Evolutionary conservation across 2,329 filamentous ascomycete species (phyloP).

Genomic region (Alternaria consortialis): DNA sequence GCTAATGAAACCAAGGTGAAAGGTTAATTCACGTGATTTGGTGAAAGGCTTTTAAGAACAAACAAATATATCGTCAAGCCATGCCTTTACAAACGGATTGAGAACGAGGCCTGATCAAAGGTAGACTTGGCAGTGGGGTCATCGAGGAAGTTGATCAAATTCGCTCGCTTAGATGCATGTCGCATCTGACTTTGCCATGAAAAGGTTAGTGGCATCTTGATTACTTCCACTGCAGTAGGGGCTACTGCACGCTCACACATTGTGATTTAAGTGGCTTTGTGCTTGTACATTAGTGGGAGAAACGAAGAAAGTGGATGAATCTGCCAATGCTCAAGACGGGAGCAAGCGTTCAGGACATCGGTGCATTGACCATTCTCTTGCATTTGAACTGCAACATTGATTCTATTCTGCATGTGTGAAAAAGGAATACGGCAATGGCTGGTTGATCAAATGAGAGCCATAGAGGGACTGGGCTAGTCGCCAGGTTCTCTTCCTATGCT

Average conservation of each 20-base stretch:
- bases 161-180: conserved; percentile 8
- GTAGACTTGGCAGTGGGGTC: not conserved
- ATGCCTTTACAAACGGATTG: no score
- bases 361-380: not conserved
- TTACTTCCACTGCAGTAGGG: not conserved
- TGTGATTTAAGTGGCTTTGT: not conserved
- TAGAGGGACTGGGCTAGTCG: no score
- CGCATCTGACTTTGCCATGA: not conserved
- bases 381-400: not conserved
- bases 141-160: not conserved
- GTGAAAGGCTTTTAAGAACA: not conserved
- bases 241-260: not conserved
- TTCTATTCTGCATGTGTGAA: not conserved
- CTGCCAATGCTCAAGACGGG: not conserved
- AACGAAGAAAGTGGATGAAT: not conserved
- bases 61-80: not conserved
- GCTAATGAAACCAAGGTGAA: not conserved
- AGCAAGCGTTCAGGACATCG: not conserved
- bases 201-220: not conserved
- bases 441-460: no score
- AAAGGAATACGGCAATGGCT: no score
- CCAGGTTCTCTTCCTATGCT: no score
- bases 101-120: not conserved
- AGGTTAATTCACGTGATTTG: conserved; percentile 1
- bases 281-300: not conserved